These are phyloP conservation scores for Agarophyton chilense DNA, from an alignment of 23 red algal species.

Conservation along the genomic window DNA sequence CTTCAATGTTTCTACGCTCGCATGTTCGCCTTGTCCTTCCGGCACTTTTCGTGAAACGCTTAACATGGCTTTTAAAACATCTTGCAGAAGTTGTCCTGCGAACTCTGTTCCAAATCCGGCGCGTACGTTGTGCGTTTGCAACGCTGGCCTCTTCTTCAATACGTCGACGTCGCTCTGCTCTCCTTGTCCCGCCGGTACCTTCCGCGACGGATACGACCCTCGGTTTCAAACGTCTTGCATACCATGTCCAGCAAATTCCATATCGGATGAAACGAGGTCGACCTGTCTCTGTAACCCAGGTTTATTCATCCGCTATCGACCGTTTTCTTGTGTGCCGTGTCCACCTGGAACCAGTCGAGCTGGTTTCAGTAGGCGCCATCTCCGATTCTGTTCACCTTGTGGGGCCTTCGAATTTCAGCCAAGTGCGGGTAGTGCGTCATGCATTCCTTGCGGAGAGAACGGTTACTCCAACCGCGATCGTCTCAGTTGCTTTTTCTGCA, in stretches of 20 bases:
- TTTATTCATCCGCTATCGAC: background rate
- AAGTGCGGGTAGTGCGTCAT: background rate
- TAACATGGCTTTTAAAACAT: background rate
- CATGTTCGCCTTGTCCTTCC: conserved; percentile 5
- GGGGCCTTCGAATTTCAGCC: background rate
- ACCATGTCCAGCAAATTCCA: background rate
- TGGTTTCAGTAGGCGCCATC: background rate
- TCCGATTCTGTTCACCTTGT: background rate
- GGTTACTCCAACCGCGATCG: background rate
- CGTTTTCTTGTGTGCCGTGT: background rate
- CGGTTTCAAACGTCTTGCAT: background rate
- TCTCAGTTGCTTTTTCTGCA: conserved; percentile 8
- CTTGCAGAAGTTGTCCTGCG: background rate
- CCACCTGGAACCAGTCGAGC: background rate
- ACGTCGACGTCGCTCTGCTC: background rate
- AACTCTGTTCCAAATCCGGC: background rate
- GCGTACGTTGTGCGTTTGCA: conserved; percentile 4
- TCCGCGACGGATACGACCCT: background rate
- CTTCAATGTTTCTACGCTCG: conserved; percentile 9
- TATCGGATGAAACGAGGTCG: background rate
- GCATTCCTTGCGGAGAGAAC: conserved; percentile 8
- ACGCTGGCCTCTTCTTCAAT: background rate
- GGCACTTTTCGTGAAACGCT: conserved; percentile 4
- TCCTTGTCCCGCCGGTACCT: background rate
- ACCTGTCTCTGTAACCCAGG: conserved; percentile 19